A percentile compares a stretch with the other conserved stretches of the same genome.
Evolutionary conservation across 1,139 yeast genomes (phyloP).

Genomic region (Geotrichum phurueaensis): DNA sequence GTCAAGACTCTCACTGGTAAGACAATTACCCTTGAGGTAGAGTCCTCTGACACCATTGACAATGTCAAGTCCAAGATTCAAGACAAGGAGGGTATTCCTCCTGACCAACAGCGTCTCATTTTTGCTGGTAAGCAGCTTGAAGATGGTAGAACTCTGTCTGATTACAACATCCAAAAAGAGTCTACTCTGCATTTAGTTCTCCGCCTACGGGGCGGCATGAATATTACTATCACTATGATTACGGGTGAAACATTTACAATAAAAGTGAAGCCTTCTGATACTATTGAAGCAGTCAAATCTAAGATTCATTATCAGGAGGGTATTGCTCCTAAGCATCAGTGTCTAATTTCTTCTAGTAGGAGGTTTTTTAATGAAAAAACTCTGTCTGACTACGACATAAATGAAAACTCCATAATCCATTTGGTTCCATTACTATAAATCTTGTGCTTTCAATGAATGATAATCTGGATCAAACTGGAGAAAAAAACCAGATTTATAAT

Average conservation of each 20-base stretch:
- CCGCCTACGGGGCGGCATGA: slow-evolving; percentile 47
- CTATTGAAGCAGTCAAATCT: slow-evolving; percentile 76
- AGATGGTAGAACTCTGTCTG: slow-evolving; percentile 79
- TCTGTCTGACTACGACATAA: slow-evolving; percentile 84
- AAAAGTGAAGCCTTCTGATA: slow-evolving; percentile 85
- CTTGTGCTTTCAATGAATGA: slow-evolving; percentile 32
- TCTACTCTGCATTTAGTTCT: slow-evolving; percentile 29
- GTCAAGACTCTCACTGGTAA: slow-evolving; percentile 76
- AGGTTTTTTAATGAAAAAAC: slow-evolving; percentile 83
- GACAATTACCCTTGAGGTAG: slow-evolving; percentile 80
- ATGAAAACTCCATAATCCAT: slow-evolving; percentile 84
- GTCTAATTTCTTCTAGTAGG: slow-evolving; percentile 81
- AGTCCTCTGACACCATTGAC: slow-evolving; percentile 79
- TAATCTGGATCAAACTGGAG: too few relatives aligned
- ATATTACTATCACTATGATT: slow-evolving; percentile 70
- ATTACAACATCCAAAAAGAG: slow-evolving; percentile 85
- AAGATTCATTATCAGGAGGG: slow-evolving; percentile 86
- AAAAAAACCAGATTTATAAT: too few relatives aligned
- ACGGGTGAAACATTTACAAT: slow-evolving; percentile 77
- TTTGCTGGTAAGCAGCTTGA: slow-evolving; percentile 85
- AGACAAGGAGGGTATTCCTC: slow-evolving; percentile 84
- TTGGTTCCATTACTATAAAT: slow-evolving; percentile 55
- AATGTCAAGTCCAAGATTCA: slow-evolving; percentile 79
- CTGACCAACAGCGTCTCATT: slow-evolving; percentile 79
- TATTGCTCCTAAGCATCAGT: slow-evolving; percentile 81